Conservation (phyloP, 306 rosid species). For the Lathyrus aphaca region DNA sequence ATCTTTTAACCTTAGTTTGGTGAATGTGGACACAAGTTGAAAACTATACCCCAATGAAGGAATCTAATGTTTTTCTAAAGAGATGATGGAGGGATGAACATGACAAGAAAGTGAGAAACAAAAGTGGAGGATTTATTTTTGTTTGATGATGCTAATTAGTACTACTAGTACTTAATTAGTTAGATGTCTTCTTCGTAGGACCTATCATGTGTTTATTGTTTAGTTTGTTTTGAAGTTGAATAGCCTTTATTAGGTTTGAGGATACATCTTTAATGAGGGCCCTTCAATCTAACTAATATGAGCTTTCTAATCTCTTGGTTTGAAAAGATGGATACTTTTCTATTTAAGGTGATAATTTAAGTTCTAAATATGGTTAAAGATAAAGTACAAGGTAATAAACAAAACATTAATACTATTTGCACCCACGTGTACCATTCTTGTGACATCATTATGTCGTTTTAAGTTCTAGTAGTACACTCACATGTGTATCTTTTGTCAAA, state of each 20-base stretch:
- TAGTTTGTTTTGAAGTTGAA: conserved; percentile 7
- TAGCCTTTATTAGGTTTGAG: conserved; percentile 33
- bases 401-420: conserved; percentile 24
- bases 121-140: conserved; percentile 29
- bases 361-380: conserved; percentile 26
- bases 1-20: neutral
- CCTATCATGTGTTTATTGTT: conserved; percentile 44
- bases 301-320: conserved; percentile 37
- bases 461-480: conserved; percentile 18
- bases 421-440: conserved; percentile 26
- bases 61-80: conserved; percentile 26
- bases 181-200: conserved; percentile 40
- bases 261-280: conserved; percentile 43
- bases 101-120: conserved; percentile 33
- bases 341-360: conserved; percentile 19
- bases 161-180: conserved; percentile 18
- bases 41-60: neutral
- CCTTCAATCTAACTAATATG: conserved; percentile 39
- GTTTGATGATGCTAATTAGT: conserved; percentile 36
- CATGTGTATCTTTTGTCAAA: conserved; percentile 1
- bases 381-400: conserved; percentile 16
- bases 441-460: conserved; percentile 22
- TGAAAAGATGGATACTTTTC: conserved; percentile 32
- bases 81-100: conserved; percentile 12
- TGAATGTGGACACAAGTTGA: conserved; percentile 8